These are phyloP conservation scores for Hirschioporus abietinus DNA, from an alignment of 768 basidiomycete genomes.

Conservation along the genomic window DNA sequence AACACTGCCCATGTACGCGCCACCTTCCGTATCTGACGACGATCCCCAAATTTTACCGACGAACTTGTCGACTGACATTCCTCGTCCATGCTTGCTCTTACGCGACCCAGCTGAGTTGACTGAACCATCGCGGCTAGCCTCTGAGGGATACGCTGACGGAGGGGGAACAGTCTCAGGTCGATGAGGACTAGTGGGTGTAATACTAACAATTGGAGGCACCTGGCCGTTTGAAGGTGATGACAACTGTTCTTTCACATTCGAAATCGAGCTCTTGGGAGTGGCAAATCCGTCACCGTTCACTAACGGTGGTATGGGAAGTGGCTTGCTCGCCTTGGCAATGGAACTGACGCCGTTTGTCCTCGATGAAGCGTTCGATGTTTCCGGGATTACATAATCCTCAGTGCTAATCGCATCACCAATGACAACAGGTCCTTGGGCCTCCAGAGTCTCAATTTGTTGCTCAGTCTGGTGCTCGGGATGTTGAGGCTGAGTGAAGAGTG, in stretches of 20 bases:
- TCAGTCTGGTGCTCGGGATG: constrained; percentile 13
- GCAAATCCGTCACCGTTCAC: background rate
- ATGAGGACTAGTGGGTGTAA: constrained; percentile 41
- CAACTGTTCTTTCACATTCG: background rate
- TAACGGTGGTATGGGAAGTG: background rate
- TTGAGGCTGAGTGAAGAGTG: constrained; percentile 7
- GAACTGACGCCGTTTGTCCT: background rate
- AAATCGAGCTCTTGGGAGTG: constrained; percentile 10
- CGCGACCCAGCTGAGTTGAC: constrained; percentile 18
- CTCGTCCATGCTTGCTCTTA: constrained; percentile 54
- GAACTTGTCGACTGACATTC: constrained; percentile 75
- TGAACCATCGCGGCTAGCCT: background rate
- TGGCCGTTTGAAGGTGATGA: background rate
- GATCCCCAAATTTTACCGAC: constrained; percentile 71
- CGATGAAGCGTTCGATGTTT: background rate
- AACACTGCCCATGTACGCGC: constrained; percentile 25
- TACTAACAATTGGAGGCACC: constrained; percentile 24
- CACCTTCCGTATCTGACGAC: constrained; percentile 25
- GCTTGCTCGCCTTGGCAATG: background rate
- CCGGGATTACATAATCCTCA: constrained; percentile 15
- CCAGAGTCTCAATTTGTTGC: constrained; percentile 26
- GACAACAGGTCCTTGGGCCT: constrained; percentile 26
- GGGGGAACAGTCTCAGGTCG: constrained; percentile 1
- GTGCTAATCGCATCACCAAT: constrained; percentile 15
- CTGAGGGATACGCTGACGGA: background rate